Evolutionary conservation across 2,329 filamentous ascomycete genomes (phyloP), one percentile per base, ranked within the genome.

Genomic region (Monilinia vaccinii-corymbosi): DNA sequence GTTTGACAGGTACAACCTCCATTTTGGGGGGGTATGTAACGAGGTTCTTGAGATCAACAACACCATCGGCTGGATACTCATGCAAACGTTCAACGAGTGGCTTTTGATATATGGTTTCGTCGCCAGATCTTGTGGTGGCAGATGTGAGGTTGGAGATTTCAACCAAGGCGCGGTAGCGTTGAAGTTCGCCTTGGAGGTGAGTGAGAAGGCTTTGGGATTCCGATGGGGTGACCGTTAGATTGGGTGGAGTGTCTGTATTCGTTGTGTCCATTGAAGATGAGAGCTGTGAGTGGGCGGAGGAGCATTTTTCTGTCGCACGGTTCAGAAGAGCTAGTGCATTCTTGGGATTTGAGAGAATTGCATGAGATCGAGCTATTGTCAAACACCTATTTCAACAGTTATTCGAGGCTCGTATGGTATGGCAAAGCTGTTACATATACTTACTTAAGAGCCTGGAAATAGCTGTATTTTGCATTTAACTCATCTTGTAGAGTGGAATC

Each of bases 381-480:
- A 97, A 79, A 67, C 85, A 92, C 72, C 89, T 90, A 60, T n/a
- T 58, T 18, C 14, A 16, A 44, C 7, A 18, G 31, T 66, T 40
- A 57, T 45, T 34, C 60, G 1, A 64, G 49, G 21, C 52, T n/a
- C 23, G 32, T 51, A 49, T 31, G 38, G 6, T 4, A 47, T 44
- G 18, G 25, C 21, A 34, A 55, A 56, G 47, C 2, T 44, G 34
- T 44, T 23, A 32, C 13, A 25, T 36, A 14, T 18, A 74, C 82
- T 72, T 78, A 92, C 86, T 93, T 96, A 59, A 97, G 78, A 11
- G 94, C 89, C 63, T 86, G 83, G 76, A 97, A 99, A 75, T 97
- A 97, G 62, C 82, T 79, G 40, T 82, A 80, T 66, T 90, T 93
- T 38, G 84, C 84, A 60, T 89, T 84, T n/a, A 99, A 77, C 72